Conservation (phyloP, 1,139 yeast species). For the Candida labiduridarum region DNA sequence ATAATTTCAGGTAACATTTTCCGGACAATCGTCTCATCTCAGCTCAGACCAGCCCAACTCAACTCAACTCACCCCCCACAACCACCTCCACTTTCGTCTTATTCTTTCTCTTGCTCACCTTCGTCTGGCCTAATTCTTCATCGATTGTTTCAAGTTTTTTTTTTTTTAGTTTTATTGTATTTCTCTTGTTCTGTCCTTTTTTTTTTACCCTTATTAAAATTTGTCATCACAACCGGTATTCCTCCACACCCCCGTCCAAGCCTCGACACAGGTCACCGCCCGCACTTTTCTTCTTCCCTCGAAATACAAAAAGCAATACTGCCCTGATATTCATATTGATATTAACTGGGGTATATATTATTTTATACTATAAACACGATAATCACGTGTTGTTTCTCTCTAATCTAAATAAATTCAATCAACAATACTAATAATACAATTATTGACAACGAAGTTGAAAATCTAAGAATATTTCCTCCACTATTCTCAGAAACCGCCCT, state of each 20-base stretch:
- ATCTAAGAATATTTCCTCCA: not conserved
- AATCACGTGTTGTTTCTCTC: not conserved
- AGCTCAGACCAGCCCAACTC: no score
- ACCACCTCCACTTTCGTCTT: no score
- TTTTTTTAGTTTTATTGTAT: not conserved
- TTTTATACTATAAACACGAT: not conserved
- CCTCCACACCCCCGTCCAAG: no score
- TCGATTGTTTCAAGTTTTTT: no score
- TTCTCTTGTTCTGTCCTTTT: not conserved
- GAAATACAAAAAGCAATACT: not conserved
- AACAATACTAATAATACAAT: conserved; percentile 1
- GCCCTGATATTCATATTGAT: no score
- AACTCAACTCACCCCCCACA: no score
- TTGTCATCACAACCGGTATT: not conserved
- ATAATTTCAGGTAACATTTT: no score
- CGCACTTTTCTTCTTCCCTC: not conserved
- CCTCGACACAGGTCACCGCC: no score
- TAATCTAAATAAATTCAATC: not conserved
- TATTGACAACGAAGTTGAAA: not conserved
- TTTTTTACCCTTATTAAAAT: not conserved
- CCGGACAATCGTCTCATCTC: no score
- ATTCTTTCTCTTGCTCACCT: no score
- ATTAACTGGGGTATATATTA: not conserved
- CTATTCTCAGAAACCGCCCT: not conserved
- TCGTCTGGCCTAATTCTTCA: no score